These are phyloP conservation scores for Fusarium haematococcum DNA, from an alignment of 2,329 filamentous ascomycete genomes.

Conservation along the genomic window DNA sequence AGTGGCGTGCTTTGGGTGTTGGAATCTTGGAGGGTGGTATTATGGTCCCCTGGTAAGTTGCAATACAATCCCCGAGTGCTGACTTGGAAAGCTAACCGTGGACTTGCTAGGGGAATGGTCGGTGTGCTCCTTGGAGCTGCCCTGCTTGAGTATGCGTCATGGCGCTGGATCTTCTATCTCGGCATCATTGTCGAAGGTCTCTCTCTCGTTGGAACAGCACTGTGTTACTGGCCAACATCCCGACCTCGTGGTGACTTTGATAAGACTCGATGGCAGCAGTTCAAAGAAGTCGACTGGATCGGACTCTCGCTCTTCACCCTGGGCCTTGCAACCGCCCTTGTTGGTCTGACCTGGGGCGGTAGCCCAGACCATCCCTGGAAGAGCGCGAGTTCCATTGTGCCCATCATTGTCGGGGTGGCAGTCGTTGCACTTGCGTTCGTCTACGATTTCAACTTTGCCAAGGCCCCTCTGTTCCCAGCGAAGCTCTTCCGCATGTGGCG, in stretches of 20 bases:
- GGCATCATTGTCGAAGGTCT: constrained; percentile 20
- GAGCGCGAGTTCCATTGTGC: constrained; percentile 5
- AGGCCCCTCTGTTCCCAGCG: constrained; percentile 11
- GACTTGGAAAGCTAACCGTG: background rate
- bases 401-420: background rate
- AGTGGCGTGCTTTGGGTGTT: constrained; percentile 18
- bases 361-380: constrained; percentile 10
- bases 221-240: constrained; percentile 23
- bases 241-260: constrained; percentile 24
- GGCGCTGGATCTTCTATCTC: constrained; percentile 25
- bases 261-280: constrained; percentile 17
- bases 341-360: constrained; percentile 22
- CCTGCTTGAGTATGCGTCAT: constrained; percentile 8
- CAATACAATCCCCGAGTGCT: background rate
- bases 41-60: constrained; percentile 7
- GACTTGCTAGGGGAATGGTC: background rate
- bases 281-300: constrained; percentile 20
- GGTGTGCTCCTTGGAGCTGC: constrained; percentile 1
- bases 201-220: constrained; percentile 6
- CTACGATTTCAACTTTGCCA: constrained; percentile 10
- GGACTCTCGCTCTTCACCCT: constrained; percentile 1
- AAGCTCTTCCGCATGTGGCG: background rate
- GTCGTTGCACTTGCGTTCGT: constrained; percentile 1
- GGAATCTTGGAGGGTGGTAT: constrained; percentile 22
- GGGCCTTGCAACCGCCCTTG: constrained; percentile 7